Evolutionary conservation across 495 filamentous ascomycete species (phyloP).

Genomic region (Xeromyces bisporus): DNA sequence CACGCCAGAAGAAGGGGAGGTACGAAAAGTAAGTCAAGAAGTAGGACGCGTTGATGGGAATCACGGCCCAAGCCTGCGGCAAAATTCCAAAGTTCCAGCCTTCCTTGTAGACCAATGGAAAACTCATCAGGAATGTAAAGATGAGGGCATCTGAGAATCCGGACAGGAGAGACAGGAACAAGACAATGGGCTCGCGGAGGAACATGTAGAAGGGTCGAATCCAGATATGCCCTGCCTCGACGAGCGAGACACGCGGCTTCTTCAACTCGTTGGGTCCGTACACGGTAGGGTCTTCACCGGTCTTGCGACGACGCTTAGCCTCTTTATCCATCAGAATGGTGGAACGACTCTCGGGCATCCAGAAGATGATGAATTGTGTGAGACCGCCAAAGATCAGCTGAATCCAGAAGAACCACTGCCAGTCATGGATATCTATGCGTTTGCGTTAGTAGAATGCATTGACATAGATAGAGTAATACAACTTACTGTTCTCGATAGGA

Average conservation of each 20-base stretch:
- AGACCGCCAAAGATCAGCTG: conserved; percentile 56
- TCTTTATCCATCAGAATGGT: conserved; percentile 49
- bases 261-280: conserved; percentile 48
- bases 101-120: conserved; percentile 42
- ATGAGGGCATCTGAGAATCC: conserved; percentile 66
- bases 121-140: conserved; percentile 58
- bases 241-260: conserved; percentile 31
- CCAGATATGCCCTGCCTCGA: conserved; percentile 44
- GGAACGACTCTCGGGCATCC: conserved; percentile 50
- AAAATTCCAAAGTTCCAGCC: conserved; percentile 41
- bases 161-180: conserved; percentile 49
- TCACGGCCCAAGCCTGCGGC: conserved; percentile 38
- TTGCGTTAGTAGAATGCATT: too few species aligned
- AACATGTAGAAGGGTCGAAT: conserved; percentile 60
- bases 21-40: conserved; percentile 46
- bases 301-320: conserved; percentile 43
- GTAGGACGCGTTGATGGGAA: conserved; percentile 45
- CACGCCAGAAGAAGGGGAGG: conserved; percentile 41
- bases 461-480: not conserved
- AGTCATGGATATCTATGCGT: conserved; percentile 27
- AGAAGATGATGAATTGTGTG: conserved; percentile 44
- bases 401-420: conserved; percentile 70
- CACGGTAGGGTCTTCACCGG: conserved; percentile 34
- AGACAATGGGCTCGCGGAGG: conserved; percentile 54
- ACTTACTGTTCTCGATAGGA: conserved; percentile 41